Conservation (phyloP, 83 land plant genomes). For the Isoetes engelmannii region DNA sequence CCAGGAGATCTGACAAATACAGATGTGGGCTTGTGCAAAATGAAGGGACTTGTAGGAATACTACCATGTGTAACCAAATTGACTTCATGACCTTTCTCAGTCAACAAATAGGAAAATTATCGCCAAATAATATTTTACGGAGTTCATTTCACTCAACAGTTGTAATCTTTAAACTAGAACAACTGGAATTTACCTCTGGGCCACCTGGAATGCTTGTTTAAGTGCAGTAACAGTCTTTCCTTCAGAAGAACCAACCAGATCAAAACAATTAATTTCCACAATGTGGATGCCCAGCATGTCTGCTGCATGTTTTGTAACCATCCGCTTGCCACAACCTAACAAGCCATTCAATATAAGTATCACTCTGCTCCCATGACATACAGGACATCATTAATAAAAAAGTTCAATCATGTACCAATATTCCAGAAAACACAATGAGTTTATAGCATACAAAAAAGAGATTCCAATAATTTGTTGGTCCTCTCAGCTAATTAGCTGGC, state of each 20-base stretch:
- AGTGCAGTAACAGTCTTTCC: constrained; percentile 61
- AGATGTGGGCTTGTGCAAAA: too few species aligned
- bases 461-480: too few species aligned
- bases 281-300: constrained; percentile 70
- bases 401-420: not conserved
- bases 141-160: too few species aligned
- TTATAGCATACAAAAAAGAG: too few species aligned
- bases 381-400: not conserved
- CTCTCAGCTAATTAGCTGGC: too few species aligned
- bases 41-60: too few species aligned
- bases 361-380: not conserved
- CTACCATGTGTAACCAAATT: too few species aligned
- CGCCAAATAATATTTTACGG: too few species aligned
- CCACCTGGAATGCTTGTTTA: constrained; percentile 54
- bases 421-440: not conserved
- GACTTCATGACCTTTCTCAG: too few species aligned
- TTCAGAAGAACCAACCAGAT: constrained; percentile 62
- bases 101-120: too few species aligned
- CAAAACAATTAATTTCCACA: constrained; percentile 75
- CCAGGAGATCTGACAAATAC: too few species aligned
- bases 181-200: constrained; percentile 43
- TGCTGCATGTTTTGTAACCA: constrained; percentile 60
- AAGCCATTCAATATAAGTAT: not conserved
- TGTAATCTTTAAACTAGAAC: too few species aligned
- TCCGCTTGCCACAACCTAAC: constrained; percentile 82